Evolutionary conservation across 2,329 filamentous ascomycete genomes (phyloP), one percentile per base, ranked within the genome.

Genomic region (Colletotrichum endophyticum): DNA sequence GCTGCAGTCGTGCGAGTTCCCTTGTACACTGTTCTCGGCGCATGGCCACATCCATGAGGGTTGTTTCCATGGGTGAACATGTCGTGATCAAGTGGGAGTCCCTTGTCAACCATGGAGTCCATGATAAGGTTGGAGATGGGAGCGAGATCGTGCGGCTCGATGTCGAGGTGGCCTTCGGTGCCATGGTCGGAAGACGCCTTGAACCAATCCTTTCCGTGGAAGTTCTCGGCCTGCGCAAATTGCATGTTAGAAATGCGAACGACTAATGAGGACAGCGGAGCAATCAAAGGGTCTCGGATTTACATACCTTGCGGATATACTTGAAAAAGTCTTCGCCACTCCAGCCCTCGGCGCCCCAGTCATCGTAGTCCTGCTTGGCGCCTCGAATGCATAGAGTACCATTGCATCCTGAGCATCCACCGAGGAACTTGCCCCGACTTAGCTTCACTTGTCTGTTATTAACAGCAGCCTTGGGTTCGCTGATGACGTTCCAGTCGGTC

Each of bases 171-270:
- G 0, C 91, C 91, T 12, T 85, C 81, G 63, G 86, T 83, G 2
- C 90, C 90, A 77, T 93, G 91, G 4, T 83, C 83, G 11, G 84
- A 80, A 57, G 87, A 84, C 3, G 87, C 87, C 39, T 90, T 81
- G 81, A 92, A 91, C 90, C 90, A 92, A 32, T 88, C 83, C 79
- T 92, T 92, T 25, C 83, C 80, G 72, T 92, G 88, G 79, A 92
- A 93, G 3, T 88, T 90, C 78, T 93, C 91, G 2, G 89, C 85
- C 89, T 86, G 53, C n/a, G 19, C 30, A 12, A 32, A 19, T 34
- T 11, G 5, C 32, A 27, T 44, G 15, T 59, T 8, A 34, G 13
- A 22, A 4, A 39, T 5, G 7, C 34, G 6, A 25, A 25, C 59
- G 22, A 9, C 12, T 8, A 28, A 5, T 8, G 56, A 59, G 12